Evolutionary conservation across 1,284 basidiomycete genomes (phyloP).

Genomic region (Psilocybe mexicana): DNA sequence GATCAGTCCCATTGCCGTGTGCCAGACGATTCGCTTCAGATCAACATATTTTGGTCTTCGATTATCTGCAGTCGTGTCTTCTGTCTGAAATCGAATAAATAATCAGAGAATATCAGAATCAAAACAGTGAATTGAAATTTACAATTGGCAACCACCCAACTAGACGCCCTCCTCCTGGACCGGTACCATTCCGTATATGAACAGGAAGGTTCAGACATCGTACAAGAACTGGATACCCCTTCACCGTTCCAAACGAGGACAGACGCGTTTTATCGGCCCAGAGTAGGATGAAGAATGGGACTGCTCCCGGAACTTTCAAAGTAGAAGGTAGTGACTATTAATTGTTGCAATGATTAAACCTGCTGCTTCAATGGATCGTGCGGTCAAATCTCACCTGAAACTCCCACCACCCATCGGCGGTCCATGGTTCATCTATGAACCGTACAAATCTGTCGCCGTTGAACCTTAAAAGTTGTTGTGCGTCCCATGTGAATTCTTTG

Average conservation of each 20-base stretch:
- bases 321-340: conserved; percentile 2
- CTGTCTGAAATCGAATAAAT: conserved; percentile 18
- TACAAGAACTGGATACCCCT: conserved; percentile 42
- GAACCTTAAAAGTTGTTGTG: conserved; percentile 8
- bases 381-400: conserved; percentile 13
- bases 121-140: conserved; percentile 5
- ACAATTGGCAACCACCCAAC: conserved; percentile 48
- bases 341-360: not conserved
- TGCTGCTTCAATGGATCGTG: not conserved
- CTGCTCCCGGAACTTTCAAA: conserved; percentile 10
- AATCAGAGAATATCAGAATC: not conserved
- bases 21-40: conserved; percentile 38
- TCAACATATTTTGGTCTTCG: conserved; percentile 30
- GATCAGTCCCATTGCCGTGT: conserved; percentile 28
- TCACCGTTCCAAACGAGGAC: conserved; percentile 39
- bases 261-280: conserved; percentile 48
- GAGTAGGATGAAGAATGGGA: conserved; percentile 27
- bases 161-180: conserved; percentile 35
- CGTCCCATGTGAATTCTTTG: too few relatives aligned
- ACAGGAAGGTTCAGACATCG: conserved; percentile 36
- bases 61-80: conserved; percentile 28
- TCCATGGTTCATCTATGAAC: conserved; percentile 36
- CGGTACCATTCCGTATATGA: conserved; percentile 36
- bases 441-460: conserved; percentile 27
- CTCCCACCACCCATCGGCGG: conserved; percentile 23